Evolutionary conservation across 768 basidiomycete species (phyloP), one percentile per base, ranked within the genome.

Genomic region (Termitomyces heimii): DNA sequence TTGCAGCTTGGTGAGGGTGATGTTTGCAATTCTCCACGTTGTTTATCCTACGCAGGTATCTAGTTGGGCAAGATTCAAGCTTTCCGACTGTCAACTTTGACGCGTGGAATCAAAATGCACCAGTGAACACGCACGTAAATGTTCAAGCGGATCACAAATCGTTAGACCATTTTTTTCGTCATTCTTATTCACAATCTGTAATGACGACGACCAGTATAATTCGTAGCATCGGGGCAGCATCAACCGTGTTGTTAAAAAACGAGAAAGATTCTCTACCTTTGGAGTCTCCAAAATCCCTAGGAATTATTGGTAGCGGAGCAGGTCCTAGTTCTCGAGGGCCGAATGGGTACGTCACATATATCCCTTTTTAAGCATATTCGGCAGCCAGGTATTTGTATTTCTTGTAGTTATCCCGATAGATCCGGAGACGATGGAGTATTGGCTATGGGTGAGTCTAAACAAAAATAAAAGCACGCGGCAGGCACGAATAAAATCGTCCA

Each of bases 221-320:
- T 43, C 77, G 82, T 6, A 67, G 76, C 39, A 82, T 88, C 43
- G 86, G 80, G 39, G 82, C 81, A 3, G 82, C 85, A 0, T 82
- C 82, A 8, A 83, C 81, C 0, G 80, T 87, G 16, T 71, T 88
- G 35, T 71, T 89, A 44, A 89, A 87, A 68, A 88, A 88, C 63
- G 66, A 62, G 5, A 71, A 75, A 40, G 68, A 68, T 47, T 69
- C 71, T 18, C 66, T 84, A 49, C 75, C 86, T 57, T 60, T 84
- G 55, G 70, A 75, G 52, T 66, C 72, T 43, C 75, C 79, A 2
- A 73, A 72, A 63, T 70, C 75, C 5, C 78, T 88, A 39, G 82
- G 73, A 0, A 69, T 88, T 20, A 75, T 87, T 49, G 87, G 87
- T 5, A 77, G 71, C 59, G 85, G 82, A 37, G 82, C 84, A 10